Evolutionary conservation across 2,329 filamentous ascomycete species (phyloP).

Genomic region (Diaporthe nobilis): DNA sequence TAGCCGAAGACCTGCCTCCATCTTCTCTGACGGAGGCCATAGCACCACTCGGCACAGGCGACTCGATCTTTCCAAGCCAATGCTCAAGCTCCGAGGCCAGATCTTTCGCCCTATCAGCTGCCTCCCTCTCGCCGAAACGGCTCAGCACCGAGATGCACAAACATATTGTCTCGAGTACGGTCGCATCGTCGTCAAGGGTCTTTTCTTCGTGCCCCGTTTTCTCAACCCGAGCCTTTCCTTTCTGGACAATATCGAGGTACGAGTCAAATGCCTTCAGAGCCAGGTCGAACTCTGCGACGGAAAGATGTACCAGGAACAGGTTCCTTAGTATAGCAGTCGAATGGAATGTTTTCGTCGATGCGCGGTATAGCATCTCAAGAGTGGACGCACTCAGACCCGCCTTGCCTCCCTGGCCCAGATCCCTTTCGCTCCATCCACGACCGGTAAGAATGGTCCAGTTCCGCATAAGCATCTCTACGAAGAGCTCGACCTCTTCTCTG

Average conservation of each 20-base stretch:
- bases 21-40: constrained; percentile 44
- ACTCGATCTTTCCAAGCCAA: constrained; percentile 76
- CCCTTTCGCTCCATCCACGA: constrained; percentile 82
- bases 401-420: constrained; percentile 86
- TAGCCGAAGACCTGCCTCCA: constrained; percentile 39
- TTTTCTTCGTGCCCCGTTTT: constrained; percentile 81
- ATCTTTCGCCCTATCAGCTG: constrained; percentile 83
- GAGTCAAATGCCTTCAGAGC: constrained; percentile 93
- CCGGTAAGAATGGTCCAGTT: constrained; percentile 92
- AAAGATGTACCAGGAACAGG: constrained; percentile 88
- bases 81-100: constrained; percentile 80
- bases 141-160: constrained; percentile 86
- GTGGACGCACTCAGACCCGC: constrained; percentile 81
- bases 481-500: constrained; percentile 84
- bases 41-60: constrained; percentile 47
- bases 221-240: constrained; percentile 85
- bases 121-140: constrained; percentile 81
- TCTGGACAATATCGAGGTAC: constrained; percentile 89
- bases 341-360: constrained; percentile 94
- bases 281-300: constrained; percentile 91
- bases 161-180: constrained; percentile 82
- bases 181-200: constrained; percentile 83
- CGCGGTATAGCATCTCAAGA: constrained; percentile 90
- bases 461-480: constrained; percentile 82
- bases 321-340: constrained; percentile 90